Percentiles rank a stretch among this genome's conserved stretches.
These are phyloP conservation scores for Toxoplasma gondii DNA, from an alignment of 169 alveolate genomes.

Conservation along the genomic window DNA sequence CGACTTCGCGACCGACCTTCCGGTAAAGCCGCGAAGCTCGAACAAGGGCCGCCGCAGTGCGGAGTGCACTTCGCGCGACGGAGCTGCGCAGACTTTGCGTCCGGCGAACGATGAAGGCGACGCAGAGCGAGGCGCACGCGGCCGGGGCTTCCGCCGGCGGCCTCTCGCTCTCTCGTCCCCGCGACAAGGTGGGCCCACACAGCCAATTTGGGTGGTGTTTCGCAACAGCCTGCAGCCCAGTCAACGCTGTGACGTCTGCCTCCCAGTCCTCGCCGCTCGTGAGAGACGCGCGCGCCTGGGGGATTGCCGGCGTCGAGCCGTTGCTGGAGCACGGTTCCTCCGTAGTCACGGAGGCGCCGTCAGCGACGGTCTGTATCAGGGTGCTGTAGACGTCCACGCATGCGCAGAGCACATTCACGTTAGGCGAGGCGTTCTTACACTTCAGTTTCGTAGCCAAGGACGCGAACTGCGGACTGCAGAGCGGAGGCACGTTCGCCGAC, in stretches of 20 bases:
- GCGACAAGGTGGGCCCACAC: not conserved
- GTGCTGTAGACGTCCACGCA: not conserved
- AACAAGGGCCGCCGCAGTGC: constrained; percentile 16
- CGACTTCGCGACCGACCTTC: not conserved
- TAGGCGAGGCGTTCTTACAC: not conserved
- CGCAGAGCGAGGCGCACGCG: not conserved
- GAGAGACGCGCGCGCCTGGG: not conserved
- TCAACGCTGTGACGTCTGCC: not conserved
- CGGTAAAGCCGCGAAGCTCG: not conserved
- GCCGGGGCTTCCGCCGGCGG: not conserved
- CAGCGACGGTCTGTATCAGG: not conserved
- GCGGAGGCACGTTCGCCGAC: not conserved
- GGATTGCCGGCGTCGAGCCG: no score
- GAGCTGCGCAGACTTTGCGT: constrained; percentile 4
- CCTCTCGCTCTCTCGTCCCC: no score
- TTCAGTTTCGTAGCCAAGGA: not conserved
- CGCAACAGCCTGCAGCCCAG: not conserved
- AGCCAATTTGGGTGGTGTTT: constrained; percentile 2
- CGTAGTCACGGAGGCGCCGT: not conserved
- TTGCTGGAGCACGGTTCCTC: no score
- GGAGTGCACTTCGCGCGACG: constrained; percentile 27
- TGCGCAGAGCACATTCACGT: not conserved
- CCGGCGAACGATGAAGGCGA: constrained; percentile 7
- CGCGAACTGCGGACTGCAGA: not conserved
- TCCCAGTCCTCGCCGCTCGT: constrained; percentile 9